Evolutionary conservation across 768 basidiomycete species (phyloP), one percentile per base, ranked within the genome.

Genomic region (Collybia sp.): DNA sequence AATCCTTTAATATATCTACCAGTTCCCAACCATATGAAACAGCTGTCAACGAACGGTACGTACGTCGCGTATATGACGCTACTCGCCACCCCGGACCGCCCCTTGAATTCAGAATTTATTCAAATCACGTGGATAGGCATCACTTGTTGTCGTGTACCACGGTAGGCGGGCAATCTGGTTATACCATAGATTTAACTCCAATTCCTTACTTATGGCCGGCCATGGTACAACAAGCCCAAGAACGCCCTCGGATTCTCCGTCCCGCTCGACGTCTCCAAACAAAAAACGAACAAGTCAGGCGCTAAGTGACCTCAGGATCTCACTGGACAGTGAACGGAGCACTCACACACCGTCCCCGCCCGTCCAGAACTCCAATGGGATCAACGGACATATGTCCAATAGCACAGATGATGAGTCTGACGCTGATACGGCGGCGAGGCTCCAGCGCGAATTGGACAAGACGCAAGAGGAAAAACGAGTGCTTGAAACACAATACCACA

Each of bases 401-500:
- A 67, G 66, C 16, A 63, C 59, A 8, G 63, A 60, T 35, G 62
- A 64, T 8, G 70, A 70, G 42, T 60, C 67, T 17, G 68, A 68
- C 32, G 58, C 70, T 37, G 81, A 84, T 58, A 75, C 79, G 2
- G 55, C 82, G 30, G 65, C 73, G 42, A 71, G 73, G 49, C 72
- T 96, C 5, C 82, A 89, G 62, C 70, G 74, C 42, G 90, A 94
- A 61, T 77, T 98, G 30, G 79, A 80, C 39, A 72, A 76, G 42
- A 83, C 88, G 17, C 72, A 77, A 47, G 82, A 86, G 54, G 95
- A 98, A 71, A 94, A 91, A 68, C 93, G 97, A 43, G 69, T 77
- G n/a, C 73, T 93, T 25, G 87, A 85, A 5, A 65, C 80, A 12
- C 92, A 98, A 62, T 94, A 98, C 65, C 80, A 81, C 48, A 86